These are phyloP conservation scores for Polytrichum formosum DNA, from an alignment of 225 moss, liverwort and hornwort genomes.

Conservation along the genomic window DNA sequence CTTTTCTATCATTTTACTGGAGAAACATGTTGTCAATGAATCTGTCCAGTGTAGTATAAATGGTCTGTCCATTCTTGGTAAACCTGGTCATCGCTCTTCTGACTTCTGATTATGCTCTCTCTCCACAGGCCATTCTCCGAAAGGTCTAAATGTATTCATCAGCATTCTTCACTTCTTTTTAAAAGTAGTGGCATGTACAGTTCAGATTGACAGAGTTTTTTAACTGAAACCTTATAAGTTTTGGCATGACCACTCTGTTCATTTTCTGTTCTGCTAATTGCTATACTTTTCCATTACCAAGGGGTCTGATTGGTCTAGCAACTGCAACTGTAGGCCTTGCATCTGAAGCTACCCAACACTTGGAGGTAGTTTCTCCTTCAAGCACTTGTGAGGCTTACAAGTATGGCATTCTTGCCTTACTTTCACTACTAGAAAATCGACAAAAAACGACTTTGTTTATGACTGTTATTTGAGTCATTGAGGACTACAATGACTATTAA, in stretches of 20 bases:
- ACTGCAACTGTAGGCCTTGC: slow-evolving; percentile 54
- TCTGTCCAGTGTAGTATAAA: too few species aligned
- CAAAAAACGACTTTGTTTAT: too few species aligned
- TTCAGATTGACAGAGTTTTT: background rate
- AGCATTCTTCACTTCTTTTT: background rate
- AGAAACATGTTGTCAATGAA: too few species aligned
- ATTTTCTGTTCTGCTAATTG: background rate
- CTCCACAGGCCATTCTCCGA: slow-evolving; percentile 73
- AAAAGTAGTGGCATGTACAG: background rate
- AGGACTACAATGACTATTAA: too few species aligned
- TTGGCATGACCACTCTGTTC: background rate
- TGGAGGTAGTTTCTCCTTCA: slow-evolving; percentile 25
- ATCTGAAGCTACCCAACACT: slow-evolving; percentile 47
- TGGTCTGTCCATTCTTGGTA: too few species aligned
- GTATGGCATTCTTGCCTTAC: background rate
- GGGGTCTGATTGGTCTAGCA: slow-evolving; percentile 52
- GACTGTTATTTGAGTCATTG: too few species aligned
- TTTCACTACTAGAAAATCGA: too few species aligned
- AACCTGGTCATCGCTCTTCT: slow-evolving; percentile 68
- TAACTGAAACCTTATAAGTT: background rate
- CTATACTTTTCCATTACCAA: slow-evolving; percentile 13
- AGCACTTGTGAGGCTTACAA: too few species aligned
- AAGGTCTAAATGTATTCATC: slow-evolving; percentile 48
- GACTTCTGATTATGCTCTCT: slow-evolving; percentile 59
- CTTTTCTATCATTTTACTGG: too few species aligned